Base-by-base conservation (phyloP, 1,284 basidiomycete genomes). In the Irpex sp. region DNA sequence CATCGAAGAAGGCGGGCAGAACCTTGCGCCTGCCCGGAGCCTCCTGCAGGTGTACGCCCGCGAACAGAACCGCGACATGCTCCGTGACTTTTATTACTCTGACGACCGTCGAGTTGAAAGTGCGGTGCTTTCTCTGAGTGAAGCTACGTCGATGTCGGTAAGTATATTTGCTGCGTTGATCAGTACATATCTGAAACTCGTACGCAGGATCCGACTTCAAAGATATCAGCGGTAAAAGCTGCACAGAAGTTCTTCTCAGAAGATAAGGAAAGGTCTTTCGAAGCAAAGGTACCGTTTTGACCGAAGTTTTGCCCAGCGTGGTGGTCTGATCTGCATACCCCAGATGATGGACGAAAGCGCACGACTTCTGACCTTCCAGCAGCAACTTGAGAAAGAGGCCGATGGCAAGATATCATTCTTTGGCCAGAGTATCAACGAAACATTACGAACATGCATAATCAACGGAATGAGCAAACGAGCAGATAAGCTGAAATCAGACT, bases 41-140 rank as follows among this genome's bases (percentile, higher is more conserved):
- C 77, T 97, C 7, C 80, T 97, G 39, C 90, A 95, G 71, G 92
- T 95, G 0, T 97, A 96, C 73, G 95, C 94, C 1, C 81, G 90
- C 46, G 92, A 95, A 71, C 92, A 94, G 70, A 94, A 98, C 72
- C 80, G 90, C 55, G 94, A 95, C 66, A 90, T 99, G 84, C 79
- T 98, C 11, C 83, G 93, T 15, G 95, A 99, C 74, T 98, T 97
- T 75, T 99, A 97, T 77, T 99, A 97, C 73, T 97, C 97, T 58
- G 97, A 99, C 72, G 97, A 99, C 76, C 83, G 97, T 64, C 83
- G 97, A 53, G 90, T 94, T 5, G 96, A 98, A 70, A 95, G 89
- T 72, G 97, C 94, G 0, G 84, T 92, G 15, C 78, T 98, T 5
- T 90, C 87, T 47, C 77, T 99, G 50, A 91, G 93, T 50, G 95